A percentile compares a stretch with the other conserved stretches of the same genome.
Evolutionary conservation across 441 rosid genomes (phyloP).

Genomic region (Aquilaria agallochum): DNA sequence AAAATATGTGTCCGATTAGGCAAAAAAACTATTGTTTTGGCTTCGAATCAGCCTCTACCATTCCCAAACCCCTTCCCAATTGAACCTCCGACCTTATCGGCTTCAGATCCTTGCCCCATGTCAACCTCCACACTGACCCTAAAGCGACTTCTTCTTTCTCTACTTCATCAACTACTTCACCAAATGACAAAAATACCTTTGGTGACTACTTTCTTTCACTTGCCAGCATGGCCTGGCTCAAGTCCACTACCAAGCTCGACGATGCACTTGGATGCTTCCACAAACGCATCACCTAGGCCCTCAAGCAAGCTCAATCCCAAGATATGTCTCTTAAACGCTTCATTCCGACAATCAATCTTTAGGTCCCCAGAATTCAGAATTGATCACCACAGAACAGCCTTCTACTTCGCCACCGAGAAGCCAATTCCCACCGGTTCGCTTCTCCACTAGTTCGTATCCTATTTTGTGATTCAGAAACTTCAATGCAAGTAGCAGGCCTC

Average conservation of each 20-base stretch:
- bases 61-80: conserved; percentile 17
- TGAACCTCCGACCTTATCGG: conserved; percentile 59
- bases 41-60: conserved; percentile 17
- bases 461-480: too few species aligned
- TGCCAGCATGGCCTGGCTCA: conserved; percentile 76
- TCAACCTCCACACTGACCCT: conserved; percentile 68
- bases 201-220: conserved; percentile 76
- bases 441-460: conserved; percentile 33
- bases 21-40: conserved; percentile 33
- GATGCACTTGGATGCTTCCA: conserved; percentile 69
- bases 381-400: conserved; percentile 55
- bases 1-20: conserved; percentile 41
- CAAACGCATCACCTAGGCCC: conserved; percentile 67
- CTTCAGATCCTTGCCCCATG: conserved; percentile 60
- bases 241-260: conserved; percentile 28
- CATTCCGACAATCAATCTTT: conserved; percentile 65
- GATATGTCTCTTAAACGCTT: conserved; percentile 57
- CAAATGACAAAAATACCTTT: conserved; percentile 58
- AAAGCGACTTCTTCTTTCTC: conserved; percentile 53
- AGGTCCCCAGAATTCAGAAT: conserved; percentile 44
- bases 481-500: too few species aligned
- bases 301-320: conserved; percentile 37
- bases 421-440: conserved; percentile 26
- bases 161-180: conserved; percentile 25
- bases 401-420: conserved; percentile 58